A percentile compares a stretch with the other conserved stretches of the same genome.
These are phyloP conservation scores for Camellia oleifera DNA, from an alignment of 179 eudicot species.

Conservation along the genomic window DNA sequence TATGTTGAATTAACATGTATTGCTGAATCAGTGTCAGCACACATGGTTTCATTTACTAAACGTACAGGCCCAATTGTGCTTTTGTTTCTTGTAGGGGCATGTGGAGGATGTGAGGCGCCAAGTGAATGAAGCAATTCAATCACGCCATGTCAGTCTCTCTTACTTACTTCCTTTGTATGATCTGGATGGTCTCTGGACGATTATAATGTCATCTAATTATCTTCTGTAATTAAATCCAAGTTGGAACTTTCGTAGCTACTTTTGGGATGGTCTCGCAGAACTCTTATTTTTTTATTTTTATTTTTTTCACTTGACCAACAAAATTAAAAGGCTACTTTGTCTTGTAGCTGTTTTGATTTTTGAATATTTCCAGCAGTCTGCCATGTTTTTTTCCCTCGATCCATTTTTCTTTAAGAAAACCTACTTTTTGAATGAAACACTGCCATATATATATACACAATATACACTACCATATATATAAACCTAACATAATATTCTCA, in stretches of 20 bases:
- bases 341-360: background rate
- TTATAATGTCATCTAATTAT: background rate
- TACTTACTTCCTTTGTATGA: slow-evolving; percentile 9
- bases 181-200: background rate
- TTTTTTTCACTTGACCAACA: background rate
- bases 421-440: no score
- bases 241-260: background rate
- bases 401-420: no score
- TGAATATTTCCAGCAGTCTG: background rate
- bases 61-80: background rate
- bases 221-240: background rate
- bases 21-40: background rate
- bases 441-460: no score
- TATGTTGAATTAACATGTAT: background rate
- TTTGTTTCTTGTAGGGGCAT: slow-evolving; percentile 58
- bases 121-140: slow-evolving; percentile 79
- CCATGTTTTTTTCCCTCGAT: background rate
- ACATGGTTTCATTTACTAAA: background rate
- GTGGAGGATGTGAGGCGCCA: slow-evolving; percentile 73
- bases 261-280: no score
- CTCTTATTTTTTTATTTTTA: no score
- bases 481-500: no score
- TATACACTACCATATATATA: no score
- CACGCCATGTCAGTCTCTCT: slow-evolving; percentile 73
- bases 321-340: background rate